Conservation (phyloP, 208 protist species). For the Trypanosoma scelopori region DNA sequence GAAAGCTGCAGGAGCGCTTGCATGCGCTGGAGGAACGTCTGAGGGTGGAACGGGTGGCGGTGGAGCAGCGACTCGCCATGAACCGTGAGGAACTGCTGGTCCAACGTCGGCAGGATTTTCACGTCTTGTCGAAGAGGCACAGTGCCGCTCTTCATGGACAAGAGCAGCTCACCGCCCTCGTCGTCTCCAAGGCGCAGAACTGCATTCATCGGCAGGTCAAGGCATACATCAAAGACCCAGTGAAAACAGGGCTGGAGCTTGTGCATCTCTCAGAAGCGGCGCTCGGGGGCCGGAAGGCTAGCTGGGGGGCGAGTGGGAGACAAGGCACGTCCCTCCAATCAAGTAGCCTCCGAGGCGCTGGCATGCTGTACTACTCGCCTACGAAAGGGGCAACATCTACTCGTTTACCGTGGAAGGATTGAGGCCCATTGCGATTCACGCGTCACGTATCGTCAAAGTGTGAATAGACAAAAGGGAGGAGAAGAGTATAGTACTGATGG, state of each 20-base stretch:
- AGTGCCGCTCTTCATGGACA: slow-evolving; percentile 17
- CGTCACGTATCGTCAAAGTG: slow-evolving; percentile 3
- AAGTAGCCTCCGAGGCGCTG: not conserved
- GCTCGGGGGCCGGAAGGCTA: not conserved
- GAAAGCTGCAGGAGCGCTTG: slow-evolving; percentile 26
- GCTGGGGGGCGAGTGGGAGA: slow-evolving; percentile 15
- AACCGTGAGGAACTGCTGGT: slow-evolving; percentile 31
- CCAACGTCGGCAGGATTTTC: slow-evolving; percentile 32
- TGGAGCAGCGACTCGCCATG: slow-evolving; percentile 26
- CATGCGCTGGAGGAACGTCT: slow-evolving; percentile 20
- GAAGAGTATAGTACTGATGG: too few relatives aligned
- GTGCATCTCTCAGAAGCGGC: slow-evolving; percentile 12
- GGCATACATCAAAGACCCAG: slow-evolving; percentile 25
- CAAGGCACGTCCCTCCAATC: slow-evolving; percentile 16
- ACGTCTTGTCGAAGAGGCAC: slow-evolving; percentile 26
- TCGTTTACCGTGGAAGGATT: not conserved
- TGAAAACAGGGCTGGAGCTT: slow-evolving; percentile 39
- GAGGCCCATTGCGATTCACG: not conserved
- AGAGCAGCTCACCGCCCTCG: slow-evolving; percentile 25
- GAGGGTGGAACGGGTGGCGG: slow-evolving; percentile 20
- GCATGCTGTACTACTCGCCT: not conserved
- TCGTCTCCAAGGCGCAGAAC: slow-evolving; percentile 29
- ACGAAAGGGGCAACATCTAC: not conserved
- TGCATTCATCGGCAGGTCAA: slow-evolving; percentile 32
- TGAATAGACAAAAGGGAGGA: not conserved